phyloP scores from a whole-genome alignment of 805 yeast species.

The Kodamaea fukazawae region DNA sequence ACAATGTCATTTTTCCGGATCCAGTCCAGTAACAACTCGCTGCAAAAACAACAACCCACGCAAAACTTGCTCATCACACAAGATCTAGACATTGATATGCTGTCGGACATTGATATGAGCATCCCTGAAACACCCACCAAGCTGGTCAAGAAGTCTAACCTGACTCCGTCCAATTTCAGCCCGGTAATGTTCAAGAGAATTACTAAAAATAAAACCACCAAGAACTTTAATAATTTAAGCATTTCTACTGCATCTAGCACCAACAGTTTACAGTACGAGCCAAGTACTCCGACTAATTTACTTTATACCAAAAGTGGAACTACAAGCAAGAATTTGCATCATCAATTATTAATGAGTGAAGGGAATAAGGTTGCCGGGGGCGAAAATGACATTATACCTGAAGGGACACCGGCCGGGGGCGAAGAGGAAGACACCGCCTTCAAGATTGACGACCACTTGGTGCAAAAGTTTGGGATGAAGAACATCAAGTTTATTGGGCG shows the following conservation, averaged over 20 bases:
- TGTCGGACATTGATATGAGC: slow-evolving; percentile 18
- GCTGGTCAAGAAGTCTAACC: slow-evolving; percentile 26
- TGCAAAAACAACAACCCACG: slow-evolving; percentile 10
- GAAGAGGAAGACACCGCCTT: slow-evolving; percentile 3
- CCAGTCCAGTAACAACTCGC: slow-evolving; percentile 16
- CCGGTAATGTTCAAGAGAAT: slow-evolving; percentile 17
- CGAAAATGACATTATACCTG: neutral
- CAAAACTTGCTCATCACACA: slow-evolving; percentile 8
- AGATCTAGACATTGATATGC: slow-evolving; percentile 18
- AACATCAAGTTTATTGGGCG: slow-evolving; percentile 71
- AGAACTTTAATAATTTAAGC: slow-evolving; percentile 9
- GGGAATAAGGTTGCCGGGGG: slow-evolving; percentile 4
- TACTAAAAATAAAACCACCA: slow-evolving; percentile 6
- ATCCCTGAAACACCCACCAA: slow-evolving; percentile 42
- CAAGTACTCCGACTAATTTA: slow-evolving; percentile 17
- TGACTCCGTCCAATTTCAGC: slow-evolving; percentile 28
- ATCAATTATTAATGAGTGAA: slow-evolving; percentile 9
- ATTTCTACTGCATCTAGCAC: slow-evolving; percentile 6
- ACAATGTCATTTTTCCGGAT: slow-evolving; percentile 33
- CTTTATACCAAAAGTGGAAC: slow-evolving; percentile 7
- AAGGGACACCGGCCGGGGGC: neutral
- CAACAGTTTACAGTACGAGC: slow-evolving; percentile 15
- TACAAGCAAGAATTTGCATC: slow-evolving; percentile 10
- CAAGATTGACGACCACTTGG: slow-evolving; percentile 43
- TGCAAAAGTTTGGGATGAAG: slow-evolving; percentile 46